Evolutionary conservation across 306 rosid species (phyloP).

Genomic region (Vigna unguiculata): DNA sequence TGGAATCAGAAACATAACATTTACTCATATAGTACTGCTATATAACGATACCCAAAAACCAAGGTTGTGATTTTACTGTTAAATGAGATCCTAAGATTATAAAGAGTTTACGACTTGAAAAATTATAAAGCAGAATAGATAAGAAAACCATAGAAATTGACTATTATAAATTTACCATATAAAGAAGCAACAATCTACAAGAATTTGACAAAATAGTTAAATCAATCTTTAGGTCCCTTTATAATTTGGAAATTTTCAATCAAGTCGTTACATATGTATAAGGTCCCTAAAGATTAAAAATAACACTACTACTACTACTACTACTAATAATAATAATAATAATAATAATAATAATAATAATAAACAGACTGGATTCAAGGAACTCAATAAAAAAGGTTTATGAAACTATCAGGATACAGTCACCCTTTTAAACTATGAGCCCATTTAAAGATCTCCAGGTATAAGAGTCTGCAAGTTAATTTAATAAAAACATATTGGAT

Average conservation of each 20-base stretch:
- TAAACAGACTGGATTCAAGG: conserved; percentile 11
- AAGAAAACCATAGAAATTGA: conserved; percentile 5
- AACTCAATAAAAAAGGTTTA: conserved; percentile 2
- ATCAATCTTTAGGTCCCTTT: neutral
- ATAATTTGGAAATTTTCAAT: neutral
- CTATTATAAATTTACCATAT: conserved; percentile 11
- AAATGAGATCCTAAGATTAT: conserved; percentile 13
- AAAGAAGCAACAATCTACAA: conserved; percentile 22
- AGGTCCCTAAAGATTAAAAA: neutral
- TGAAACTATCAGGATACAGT: neutral
- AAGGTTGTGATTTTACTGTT: conserved; percentile 4
- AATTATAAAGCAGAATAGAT: neutral
- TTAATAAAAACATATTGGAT: neutral
- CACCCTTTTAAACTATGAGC: neutral
- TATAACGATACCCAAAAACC: conserved; percentile 34
- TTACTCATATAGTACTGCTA: neutral
- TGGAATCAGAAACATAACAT: conserved; percentile 14
- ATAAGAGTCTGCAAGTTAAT: conserved; percentile 29
- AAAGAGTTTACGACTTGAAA: neutral
- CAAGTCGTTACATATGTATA: neutral
- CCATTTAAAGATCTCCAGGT: conserved; percentile 8
- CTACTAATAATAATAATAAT: neutral
- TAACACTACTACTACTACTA: too few relatives aligned
- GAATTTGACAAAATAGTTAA: conserved; percentile 1
- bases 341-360: neutral